Conservation (phyloP, 2,329 filamentous ascomycete genomes). For the Pezicula radicicola region DNA sequence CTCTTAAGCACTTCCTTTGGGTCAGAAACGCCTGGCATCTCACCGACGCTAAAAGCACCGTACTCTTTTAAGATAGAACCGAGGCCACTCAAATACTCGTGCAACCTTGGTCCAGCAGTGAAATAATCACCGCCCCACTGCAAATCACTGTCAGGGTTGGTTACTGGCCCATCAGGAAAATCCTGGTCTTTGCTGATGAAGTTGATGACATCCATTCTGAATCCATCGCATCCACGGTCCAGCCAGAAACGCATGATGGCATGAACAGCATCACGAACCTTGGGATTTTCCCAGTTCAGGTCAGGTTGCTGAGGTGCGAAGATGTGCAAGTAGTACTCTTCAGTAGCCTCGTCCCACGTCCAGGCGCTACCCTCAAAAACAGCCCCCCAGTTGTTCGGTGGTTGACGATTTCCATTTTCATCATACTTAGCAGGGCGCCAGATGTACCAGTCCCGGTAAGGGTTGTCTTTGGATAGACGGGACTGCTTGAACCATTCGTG, state of each 20-base stretch:
- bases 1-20: slow-evolving; percentile 47
- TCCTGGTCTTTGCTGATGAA: slow-evolving; percentile 60
- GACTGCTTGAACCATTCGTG: slow-evolving; percentile 58
- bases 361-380: slow-evolving; percentile 46
- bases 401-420: slow-evolving; percentile 29
- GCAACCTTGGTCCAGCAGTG: slow-evolving; percentile 56
- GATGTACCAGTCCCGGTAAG: slow-evolving; percentile 62
- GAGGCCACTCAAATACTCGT: slow-evolving; percentile 47
- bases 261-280: slow-evolving; percentile 65
- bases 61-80: slow-evolving; percentile 42
- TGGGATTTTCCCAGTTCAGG: slow-evolving; percentile 71
- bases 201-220: slow-evolving; percentile 67
- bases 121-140: slow-evolving; percentile 48
- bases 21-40: slow-evolving; percentile 41
- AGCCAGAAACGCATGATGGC: slow-evolving; percentile 73
- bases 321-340: slow-evolving; percentile 56
- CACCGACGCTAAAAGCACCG: slow-evolving; percentile 51
- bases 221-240: slow-evolving; percentile 53
- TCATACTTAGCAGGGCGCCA: slow-evolving; percentile 46
- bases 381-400: slow-evolving; percentile 43
- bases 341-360: slow-evolving; percentile 47
- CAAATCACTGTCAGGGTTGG: slow-evolving; percentile 39
- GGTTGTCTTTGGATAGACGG: slow-evolving; percentile 40
- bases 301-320: slow-evolving; percentile 72
- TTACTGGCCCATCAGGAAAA: slow-evolving; percentile 49